A percentile compares a stretch with the other conserved stretches of the same genome.
Evolutionary conservation across 2,329 filamentous ascomycete species (phyloP).

Genomic region (Trichoderma arundinaceum): DNA sequence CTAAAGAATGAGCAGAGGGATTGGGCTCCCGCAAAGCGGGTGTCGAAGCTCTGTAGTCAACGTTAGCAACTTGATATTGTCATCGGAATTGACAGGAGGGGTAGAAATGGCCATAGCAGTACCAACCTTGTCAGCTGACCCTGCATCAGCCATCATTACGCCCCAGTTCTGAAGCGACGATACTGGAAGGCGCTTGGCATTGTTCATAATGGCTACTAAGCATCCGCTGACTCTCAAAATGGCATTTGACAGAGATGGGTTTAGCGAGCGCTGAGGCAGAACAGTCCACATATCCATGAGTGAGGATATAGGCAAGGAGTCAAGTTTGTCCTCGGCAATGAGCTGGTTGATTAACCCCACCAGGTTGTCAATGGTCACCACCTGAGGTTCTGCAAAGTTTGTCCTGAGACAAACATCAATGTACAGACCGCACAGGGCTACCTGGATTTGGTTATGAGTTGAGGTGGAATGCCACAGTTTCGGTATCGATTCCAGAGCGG

Average conservation of each 20-base stretch:
- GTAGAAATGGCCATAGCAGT: background rate
- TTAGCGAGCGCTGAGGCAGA: constrained; percentile 48
- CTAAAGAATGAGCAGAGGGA: constrained; percentile 61
- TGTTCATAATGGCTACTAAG: constrained; percentile 47
- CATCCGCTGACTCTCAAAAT: constrained; percentile 55
- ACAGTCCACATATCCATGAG: constrained; percentile 51
- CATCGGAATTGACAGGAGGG: background rate
- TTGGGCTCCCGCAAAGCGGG: constrained; percentile 63
- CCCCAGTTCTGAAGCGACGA: constrained; percentile 52
- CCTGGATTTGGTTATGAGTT: constrained; percentile 37
- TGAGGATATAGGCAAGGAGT: constrained; percentile 42
- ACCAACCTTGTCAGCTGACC: constrained; percentile 54
- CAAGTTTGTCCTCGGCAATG: constrained; percentile 39
- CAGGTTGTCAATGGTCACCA: constrained; percentile 55
- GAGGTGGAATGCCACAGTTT: constrained; percentile 42
- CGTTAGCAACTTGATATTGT: background rate
- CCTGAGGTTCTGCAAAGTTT: constrained; percentile 52
- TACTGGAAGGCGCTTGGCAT: constrained; percentile 32
- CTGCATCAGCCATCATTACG: constrained; percentile 55
- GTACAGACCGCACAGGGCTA: constrained; percentile 52
- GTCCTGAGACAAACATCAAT: constrained; percentile 48
- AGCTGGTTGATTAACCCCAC: constrained; percentile 52
- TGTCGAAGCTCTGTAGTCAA: constrained; percentile 63
- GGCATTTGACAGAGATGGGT: constrained; percentile 57
- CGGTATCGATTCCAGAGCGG: constrained; percentile 45